phyloP scores from a whole-genome alignment of 441 rosid species.

The Omphalea diandra region DNA sequence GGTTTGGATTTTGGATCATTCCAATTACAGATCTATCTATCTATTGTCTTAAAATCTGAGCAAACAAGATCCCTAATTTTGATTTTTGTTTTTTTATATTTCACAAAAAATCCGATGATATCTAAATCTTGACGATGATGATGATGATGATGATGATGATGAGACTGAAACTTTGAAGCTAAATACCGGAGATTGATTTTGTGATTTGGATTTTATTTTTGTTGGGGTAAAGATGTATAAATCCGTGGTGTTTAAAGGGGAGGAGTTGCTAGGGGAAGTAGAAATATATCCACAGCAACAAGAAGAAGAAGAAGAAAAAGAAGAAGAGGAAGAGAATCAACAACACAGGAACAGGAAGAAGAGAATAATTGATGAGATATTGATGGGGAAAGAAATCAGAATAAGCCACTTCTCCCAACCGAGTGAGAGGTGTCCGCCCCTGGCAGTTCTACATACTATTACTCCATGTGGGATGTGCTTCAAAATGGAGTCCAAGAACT shows the following conservation, averaged over 20 bases:
- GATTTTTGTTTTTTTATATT: slow-evolving; percentile 1
- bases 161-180: slow-evolving; percentile 23
- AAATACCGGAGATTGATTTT: slow-evolving; percentile 21
- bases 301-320: slow-evolving; percentile 29
- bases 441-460: slow-evolving; percentile 79
- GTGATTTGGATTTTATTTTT: slow-evolving; percentile 3
- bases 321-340: slow-evolving; percentile 38
- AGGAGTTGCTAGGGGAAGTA: slow-evolving; percentile 73
- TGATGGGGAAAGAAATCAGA: slow-evolving; percentile 61
- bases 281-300: slow-evolving; percentile 64
- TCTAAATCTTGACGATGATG: slow-evolving; percentile 30
- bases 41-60: slow-evolving; percentile 25
- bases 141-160: too few species aligned
- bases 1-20: slow-evolving; percentile 20
- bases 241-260: slow-evolving; percentile 67
- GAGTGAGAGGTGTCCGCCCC: slow-evolving; percentile 96
- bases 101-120: slow-evolving; percentile 36
- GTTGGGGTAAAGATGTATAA: slow-evolving; percentile 48
- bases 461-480: slow-evolving; percentile 79
- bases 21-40: slow-evolving; percentile 32
- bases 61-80: slow-evolving; percentile 26
- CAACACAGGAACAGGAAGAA: slow-evolving; percentile 37
- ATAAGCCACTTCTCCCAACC: slow-evolving; percentile 58
- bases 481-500: slow-evolving; percentile 80
- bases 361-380: slow-evolving; percentile 41